A percentile compares a stretch with the other conserved stretches of the same genome.
phyloP scores from a whole-genome alignment of 2,329 filamentous ascomycete genomes.

The Ilyonectria sp. region DNA sequence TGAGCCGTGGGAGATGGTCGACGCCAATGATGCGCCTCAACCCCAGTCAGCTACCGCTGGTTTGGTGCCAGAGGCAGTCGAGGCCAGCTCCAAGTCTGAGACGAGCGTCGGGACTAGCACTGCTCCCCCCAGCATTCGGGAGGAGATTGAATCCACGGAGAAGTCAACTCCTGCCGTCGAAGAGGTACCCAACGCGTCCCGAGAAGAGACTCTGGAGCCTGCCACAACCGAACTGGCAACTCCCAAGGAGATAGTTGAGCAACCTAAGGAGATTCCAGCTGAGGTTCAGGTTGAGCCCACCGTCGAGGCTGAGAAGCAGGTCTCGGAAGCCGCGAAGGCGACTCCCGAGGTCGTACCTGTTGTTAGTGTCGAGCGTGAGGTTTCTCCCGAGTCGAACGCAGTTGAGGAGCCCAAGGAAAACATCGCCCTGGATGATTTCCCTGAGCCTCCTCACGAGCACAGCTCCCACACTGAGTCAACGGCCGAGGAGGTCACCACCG shows the following conservation, averaged over 20 bases:
- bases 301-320: slow-evolving; percentile 32
- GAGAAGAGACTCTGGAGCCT: slow-evolving; percentile 8
- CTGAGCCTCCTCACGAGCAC: slow-evolving; percentile 37
- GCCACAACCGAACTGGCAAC: background rate
- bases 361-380: slow-evolving; percentile 6
- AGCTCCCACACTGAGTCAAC: slow-evolving; percentile 7
- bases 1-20: slow-evolving; percentile 35
- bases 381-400: slow-evolving; percentile 10
- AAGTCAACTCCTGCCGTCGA: background rate
- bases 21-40: slow-evolving; percentile 25
- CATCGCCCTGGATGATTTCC: slow-evolving; percentile 32
- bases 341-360: slow-evolving; percentile 25
- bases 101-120: slow-evolving; percentile 38
- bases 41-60: slow-evolving; percentile 1
- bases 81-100: slow-evolving; percentile 39
- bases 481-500: slow-evolving; percentile 7
- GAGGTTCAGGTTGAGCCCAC: slow-evolving; percentile 15
- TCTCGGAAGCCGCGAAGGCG: slow-evolving; percentile 18
- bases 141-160: slow-evolving; percentile 24
- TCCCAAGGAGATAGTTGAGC: slow-evolving; percentile 1
- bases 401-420: slow-evolving; percentile 23
- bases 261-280: slow-evolving; percentile 3
- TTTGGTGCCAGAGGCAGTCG: slow-evolving; percentile 24
- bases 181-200: background rate
- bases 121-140: slow-evolving; percentile 31